Evolutionary conservation across 2,329 filamentous ascomycete genomes (phyloP).

Genomic region (Nothophaeocryptopus gaeumannii): DNA sequence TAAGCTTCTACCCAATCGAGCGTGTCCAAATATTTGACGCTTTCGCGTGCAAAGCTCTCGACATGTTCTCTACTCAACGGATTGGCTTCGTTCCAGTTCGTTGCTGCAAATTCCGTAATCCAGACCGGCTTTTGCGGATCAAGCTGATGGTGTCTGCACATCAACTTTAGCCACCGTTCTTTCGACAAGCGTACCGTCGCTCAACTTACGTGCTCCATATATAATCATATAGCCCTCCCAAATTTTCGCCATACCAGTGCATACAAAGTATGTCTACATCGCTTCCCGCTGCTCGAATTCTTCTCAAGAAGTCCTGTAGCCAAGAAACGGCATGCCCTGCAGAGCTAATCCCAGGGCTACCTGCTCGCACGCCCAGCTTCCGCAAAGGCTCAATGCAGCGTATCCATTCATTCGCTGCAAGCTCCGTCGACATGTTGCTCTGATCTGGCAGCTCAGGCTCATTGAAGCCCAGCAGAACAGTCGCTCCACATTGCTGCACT

Average conservation of each 20-base stretch:
- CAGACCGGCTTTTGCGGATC: conserved; percentile 31
- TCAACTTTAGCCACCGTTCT: background rate
- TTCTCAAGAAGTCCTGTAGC: conserved; percentile 28
- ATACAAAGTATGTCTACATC: conserved; percentile 34
- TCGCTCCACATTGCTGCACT: conserved; percentile 10
- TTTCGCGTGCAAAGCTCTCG: conserved; percentile 29
- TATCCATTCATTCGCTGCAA: conserved; percentile 30
- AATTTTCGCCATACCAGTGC: conserved; percentile 33
- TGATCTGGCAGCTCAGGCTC: conserved; percentile 35
- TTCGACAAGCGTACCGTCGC: background rate
- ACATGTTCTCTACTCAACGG: conserved; percentile 31
- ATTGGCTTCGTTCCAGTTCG: conserved; percentile 31
- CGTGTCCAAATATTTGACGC: conserved; percentile 31
- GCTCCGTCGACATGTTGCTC: conserved; percentile 29
- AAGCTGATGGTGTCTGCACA: conserved; percentile 22
- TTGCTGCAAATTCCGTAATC: conserved; percentile 34
- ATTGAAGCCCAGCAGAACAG: conserved; percentile 29
- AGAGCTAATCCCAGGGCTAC: conserved; percentile 32
- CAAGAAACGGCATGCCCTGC: conserved; percentile 30
- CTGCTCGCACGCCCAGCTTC: conserved; percentile 23
- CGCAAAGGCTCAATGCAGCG: conserved; percentile 31
- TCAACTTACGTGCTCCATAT: conserved; percentile 30
- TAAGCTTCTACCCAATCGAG: conserved; percentile 36
- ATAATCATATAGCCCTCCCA: conserved; percentile 35
- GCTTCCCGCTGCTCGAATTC: conserved; percentile 24